phyloP scores from a whole-genome alignment of 108 stramenopile genomes.

The Pseudonitzschia pungens region DNA sequence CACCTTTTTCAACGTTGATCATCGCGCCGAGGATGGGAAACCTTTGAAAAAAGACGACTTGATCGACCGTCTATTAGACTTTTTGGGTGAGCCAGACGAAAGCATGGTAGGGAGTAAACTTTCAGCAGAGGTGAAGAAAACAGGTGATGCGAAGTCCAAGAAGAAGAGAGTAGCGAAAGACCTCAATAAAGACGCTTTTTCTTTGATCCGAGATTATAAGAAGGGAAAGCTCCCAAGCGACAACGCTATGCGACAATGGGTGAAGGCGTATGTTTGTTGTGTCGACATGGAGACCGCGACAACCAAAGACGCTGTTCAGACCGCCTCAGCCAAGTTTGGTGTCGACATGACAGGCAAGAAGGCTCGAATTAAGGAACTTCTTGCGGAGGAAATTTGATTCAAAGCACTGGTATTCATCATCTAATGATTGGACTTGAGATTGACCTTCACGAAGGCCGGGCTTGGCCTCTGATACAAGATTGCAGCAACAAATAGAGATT shows the following conservation, averaged over 20 bases:
- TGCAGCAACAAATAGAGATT: no score
- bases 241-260: conserved; percentile 39
- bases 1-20: conserved; percentile 39
- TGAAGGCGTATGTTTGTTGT: conserved; percentile 41
- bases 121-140: conserved; percentile 17
- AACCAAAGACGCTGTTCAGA: conserved; percentile 45
- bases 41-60: conserved; percentile 42
- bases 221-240: conserved; percentile 38
- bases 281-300: conserved; percentile 50
- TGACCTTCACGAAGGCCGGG: no score
- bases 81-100: conserved; percentile 37
- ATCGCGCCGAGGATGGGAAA: conserved; percentile 20
- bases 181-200: conserved; percentile 2
- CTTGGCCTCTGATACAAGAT: no score
- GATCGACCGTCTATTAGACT: conserved; percentile 48
- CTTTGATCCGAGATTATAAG: conserved; percentile 14
- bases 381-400: conserved; percentile 12
- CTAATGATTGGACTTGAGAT: no score
- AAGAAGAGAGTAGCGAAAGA: conserved; percentile 7
- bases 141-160: not conserved
- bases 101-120: conserved; percentile 27
- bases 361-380: conserved; percentile 36
- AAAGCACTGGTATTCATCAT: no score
- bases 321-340: conserved; percentile 47
- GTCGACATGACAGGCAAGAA: conserved; percentile 35